A percentile compares a stretch with the other conserved stretches of the same genome.
Evolutionary conservation across 768 basidiomycete species (phyloP).

Genomic region (Hysterangium stoloniferum): DNA sequence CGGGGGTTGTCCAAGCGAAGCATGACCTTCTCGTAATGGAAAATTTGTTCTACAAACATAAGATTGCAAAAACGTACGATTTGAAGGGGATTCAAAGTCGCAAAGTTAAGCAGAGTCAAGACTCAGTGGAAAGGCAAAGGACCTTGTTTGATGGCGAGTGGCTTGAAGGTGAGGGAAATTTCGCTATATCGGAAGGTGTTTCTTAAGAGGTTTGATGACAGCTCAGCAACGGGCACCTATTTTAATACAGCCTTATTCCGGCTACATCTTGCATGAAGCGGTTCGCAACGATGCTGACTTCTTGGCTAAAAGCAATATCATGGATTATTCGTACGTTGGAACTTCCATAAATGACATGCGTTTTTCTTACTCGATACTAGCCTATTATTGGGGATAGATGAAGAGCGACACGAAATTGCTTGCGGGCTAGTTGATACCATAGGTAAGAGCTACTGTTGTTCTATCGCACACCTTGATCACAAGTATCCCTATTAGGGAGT

Average conservation of each 20-base stretch:
- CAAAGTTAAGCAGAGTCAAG: constrained; percentile 47
- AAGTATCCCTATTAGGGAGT: constrained; percentile 39
- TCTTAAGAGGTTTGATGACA: constrained; percentile 18
- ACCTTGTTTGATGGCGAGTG: constrained; percentile 80
- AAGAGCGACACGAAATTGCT: constrained; percentile 55
- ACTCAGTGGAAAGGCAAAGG: constrained; percentile 28
- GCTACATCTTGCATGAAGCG: constrained; percentile 61
- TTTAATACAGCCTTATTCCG: constrained; percentile 65
- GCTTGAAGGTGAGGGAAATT: constrained; percentile 57
- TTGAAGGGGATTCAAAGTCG: constrained; percentile 78
- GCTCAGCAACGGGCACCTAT: constrained; percentile 60
- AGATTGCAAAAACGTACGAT: constrained; percentile 65
- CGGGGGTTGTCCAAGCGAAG: constrained; percentile 53
- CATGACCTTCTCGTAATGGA: constrained; percentile 81
- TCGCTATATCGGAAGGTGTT: background rate
- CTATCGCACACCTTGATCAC: background rate
- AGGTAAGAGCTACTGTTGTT: constrained; percentile 30
- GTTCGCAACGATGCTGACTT: constrained; percentile 67
- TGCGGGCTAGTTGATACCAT: constrained; percentile 84
- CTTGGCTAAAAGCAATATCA: constrained; percentile 66
- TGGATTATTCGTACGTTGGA: constrained; percentile 72
- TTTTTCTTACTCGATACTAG: constrained; percentile 23
- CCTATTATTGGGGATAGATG: constrained; percentile 66
- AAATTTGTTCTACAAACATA: constrained; percentile 69
- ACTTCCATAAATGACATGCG: background rate